phyloP scores from a whole-genome alignment of 768 basidiomycete genomes.

The Boletus edulis region DNA sequence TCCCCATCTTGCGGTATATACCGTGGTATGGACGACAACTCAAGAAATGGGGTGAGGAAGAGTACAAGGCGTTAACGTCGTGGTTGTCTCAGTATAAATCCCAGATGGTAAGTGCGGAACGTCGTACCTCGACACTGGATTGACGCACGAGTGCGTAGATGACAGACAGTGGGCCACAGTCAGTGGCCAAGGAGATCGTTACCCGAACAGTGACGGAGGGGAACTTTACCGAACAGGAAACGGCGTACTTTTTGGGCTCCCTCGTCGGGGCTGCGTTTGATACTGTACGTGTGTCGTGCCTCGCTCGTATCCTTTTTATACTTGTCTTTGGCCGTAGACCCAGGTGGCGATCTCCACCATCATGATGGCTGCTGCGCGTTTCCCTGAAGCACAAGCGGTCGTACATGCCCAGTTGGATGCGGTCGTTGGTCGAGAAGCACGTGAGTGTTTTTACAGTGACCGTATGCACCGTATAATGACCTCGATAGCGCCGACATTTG shows the following conservation, averaged over 20 bases:
- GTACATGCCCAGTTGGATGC: slow-evolving; percentile 38
- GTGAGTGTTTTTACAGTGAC: slow-evolving; percentile 14
- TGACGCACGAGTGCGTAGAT: slow-evolving; percentile 3
- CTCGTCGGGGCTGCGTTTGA: slow-evolving; percentile 66
- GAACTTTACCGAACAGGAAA: slow-evolving; percentile 49
- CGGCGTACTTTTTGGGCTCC: slow-evolving; percentile 56
- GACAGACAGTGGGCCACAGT: slow-evolving; percentile 10
- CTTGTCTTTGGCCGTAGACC: slow-evolving; percentile 14
- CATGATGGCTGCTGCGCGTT: slow-evolving; percentile 38
- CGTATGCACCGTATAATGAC: not conserved
- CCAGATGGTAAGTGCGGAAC: slow-evolving; percentile 35
- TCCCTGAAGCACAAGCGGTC: slow-evolving; percentile 32
- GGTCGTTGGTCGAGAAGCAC: slow-evolving; percentile 34
- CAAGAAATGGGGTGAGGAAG: slow-evolving; percentile 51
- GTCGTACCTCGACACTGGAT: not conserved
- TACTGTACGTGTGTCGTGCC: slow-evolving; percentile 32
- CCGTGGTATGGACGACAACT: slow-evolving; percentile 62
- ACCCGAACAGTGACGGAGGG: slow-evolving; percentile 45
- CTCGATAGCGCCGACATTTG: slow-evolving; percentile 37
- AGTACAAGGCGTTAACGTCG: slow-evolving; percentile 46
- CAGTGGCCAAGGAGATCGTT: slow-evolving; percentile 54
- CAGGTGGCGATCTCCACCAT: slow-evolving; percentile 28
- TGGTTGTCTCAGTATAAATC: slow-evolving; percentile 45
- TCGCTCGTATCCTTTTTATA: not conserved
- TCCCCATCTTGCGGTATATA: slow-evolving; percentile 42